A percentile compares a stretch with the other conserved stretches of the same genome.
These are phyloP conservation scores for Phytophthora crassamura DNA, from an alignment of 352 stramenopile species.

Conservation along the genomic window DNA sequence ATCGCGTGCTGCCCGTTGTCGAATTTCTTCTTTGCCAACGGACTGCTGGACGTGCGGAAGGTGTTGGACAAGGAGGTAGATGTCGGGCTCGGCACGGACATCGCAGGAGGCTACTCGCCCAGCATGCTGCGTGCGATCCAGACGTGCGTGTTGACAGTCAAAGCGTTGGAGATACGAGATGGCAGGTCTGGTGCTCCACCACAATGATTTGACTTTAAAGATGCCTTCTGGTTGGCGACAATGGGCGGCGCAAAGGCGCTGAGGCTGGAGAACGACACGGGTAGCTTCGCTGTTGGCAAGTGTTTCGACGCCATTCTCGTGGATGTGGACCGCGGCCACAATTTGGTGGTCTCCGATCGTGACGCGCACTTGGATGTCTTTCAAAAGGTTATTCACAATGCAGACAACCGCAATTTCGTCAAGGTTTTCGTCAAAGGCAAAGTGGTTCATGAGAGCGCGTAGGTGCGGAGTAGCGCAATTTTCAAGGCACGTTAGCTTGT, in stretches of 20 bases:
- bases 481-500: background rate
- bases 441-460: slow-evolving; percentile 33
- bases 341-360: slow-evolving; percentile 59
- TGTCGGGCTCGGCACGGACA: slow-evolving; percentile 90
- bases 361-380: slow-evolving; percentile 65
- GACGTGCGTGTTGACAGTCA: slow-evolving; percentile 79
- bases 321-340: slow-evolving; percentile 47
- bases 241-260: slow-evolving; percentile 84
- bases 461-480: background rate
- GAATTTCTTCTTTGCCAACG: slow-evolving; percentile 92
- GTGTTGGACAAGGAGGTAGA: slow-evolving; percentile 48
- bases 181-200: slow-evolving; percentile 11
- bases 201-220: slow-evolving; percentile 67
- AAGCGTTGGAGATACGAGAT: slow-evolving; percentile 59
- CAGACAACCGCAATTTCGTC: slow-evolving; percentile 85
- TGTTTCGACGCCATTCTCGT: slow-evolving; percentile 89
- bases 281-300: slow-evolving; percentile 83
- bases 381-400: slow-evolving; percentile 88
- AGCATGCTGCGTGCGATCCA: slow-evolving; percentile 91
- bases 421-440: slow-evolving; percentile 77
- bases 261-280: slow-evolving; percentile 69
- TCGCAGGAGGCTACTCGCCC: slow-evolving; percentile 90
- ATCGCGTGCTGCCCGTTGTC: slow-evolving; percentile 92
- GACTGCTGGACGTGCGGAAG: slow-evolving; percentile 68
- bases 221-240: slow-evolving; percentile 90